Evolutionary conservation across 495 filamentous ascomycete genomes (phyloP).

Genomic region (Chaetomium fimeti): DNA sequence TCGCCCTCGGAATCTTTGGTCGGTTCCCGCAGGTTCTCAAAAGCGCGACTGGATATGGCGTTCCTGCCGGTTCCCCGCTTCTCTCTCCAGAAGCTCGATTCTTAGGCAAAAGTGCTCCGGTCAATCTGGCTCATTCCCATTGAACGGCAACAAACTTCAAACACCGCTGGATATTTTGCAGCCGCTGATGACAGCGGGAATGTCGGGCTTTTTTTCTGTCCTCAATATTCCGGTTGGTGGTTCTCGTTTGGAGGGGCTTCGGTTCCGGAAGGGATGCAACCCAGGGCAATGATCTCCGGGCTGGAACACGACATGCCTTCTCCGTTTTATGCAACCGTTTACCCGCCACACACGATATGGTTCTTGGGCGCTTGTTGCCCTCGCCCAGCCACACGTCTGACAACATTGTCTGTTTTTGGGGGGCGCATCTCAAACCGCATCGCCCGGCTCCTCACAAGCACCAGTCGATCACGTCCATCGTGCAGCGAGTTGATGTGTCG

Average conservation of each 20-base stretch:
- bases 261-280: constrained; percentile 11
- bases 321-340: constrained; percentile 35
- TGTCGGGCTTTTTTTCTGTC: neutral
- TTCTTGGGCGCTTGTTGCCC: neutral
- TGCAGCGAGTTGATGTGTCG: constrained; percentile 18
- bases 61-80: constrained; percentile 2
- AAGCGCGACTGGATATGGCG: neutral
- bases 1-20: neutral
- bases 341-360: constrained; percentile 25
- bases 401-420: constrained; percentile 19
- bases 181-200: neutral
- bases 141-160: constrained; percentile 24
- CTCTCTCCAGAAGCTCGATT: neutral
- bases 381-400: constrained; percentile 15
- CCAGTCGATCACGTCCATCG: constrained; percentile 31
- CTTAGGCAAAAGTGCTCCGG: constrained; percentile 20
- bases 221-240: constrained; percentile 6
- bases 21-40: neutral
- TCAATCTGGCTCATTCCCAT: constrained; percentile 7
- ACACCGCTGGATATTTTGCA: constrained; percentile 19
- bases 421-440: constrained; percentile 29
- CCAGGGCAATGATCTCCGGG: constrained; percentile 31
- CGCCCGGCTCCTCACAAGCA: constrained; percentile 25
- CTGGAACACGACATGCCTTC: constrained; percentile 31
- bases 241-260: neutral